Evolutionary conservation across 768 basidiomycete species (phyloP), one percentile per base, ranked within the genome.

Genomic region (Lactifluus piperatus): DNA sequence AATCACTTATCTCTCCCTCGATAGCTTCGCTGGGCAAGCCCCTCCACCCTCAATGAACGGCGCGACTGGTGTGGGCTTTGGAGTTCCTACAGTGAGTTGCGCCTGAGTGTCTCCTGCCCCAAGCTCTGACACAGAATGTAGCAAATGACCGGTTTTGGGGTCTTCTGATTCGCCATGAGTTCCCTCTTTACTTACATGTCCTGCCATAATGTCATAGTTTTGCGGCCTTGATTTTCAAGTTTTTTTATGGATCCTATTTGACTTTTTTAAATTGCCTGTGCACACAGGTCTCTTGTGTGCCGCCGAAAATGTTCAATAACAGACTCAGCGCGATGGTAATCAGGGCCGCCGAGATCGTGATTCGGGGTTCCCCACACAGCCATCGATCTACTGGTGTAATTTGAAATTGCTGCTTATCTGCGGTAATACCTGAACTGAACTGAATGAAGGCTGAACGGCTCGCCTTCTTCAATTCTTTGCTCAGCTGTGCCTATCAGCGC

Each of bases 21-120:
- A 36, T 66, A 87, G 87, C 56, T 84, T 79, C 72, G 75, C 77
- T 56, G 77, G 80, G 46, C 84, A 86, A 66, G 84, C 79, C 36
- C 84, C 87, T 64, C 79, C 81, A 30, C 71, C 73, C 44, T 68
- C 73, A 61, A 79, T 83, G 75, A 88, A 88, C 65, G 86, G 79
- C 24, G 37, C 60, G 39, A 75, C 75, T 16, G 75, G 77, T 20
- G 67, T 75, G 51, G 76, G 84, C 41, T 80, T 88, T 70, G 59
- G 59, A 16, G 20, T 61, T 5, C 76, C 80, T 71, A 80, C 86
- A 60, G 86, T 85, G 67, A 70, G 84, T 76, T 8, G n/a, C 44
- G 24, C 6, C 30, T 45, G 53, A 32, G 29, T 26, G 54, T 11
- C 4, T 7, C 22, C 5, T 46, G 6, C 32, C 16, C 34, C 30